A percentile compares a stretch with the other conserved stretches of the same genome.
These are phyloP conservation scores for Kappamyces sp. DNA, from an alignment of 192 early-diverging fungal genomes.

Conservation along the genomic window DNA sequence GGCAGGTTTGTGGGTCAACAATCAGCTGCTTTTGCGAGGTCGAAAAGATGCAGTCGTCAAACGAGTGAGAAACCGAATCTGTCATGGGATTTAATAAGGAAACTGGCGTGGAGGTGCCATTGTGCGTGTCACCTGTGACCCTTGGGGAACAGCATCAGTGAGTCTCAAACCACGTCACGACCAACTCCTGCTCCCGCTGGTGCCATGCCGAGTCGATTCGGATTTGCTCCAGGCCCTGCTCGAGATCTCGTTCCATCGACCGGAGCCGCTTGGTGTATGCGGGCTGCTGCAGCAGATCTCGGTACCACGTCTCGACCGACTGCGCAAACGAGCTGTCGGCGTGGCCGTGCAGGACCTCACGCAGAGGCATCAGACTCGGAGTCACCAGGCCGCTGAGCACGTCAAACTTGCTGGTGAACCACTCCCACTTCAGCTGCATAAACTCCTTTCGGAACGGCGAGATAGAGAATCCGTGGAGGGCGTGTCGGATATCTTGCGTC, in stretches of 20 bases:
- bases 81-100: no score
- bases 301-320: constrained; percentile 16
- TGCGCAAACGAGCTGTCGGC: background rate
- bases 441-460: background rate
- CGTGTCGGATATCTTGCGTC: background rate
- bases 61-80: no score
- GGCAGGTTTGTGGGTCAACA: no score
- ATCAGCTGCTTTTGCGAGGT: no score
- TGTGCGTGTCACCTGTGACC: no score
- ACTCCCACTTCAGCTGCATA: background rate
- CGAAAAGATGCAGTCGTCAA: no score
- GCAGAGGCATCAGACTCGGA: background rate
- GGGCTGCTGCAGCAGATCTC: constrained; percentile 9
- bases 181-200: background rate
- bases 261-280: constrained; percentile 4
- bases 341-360: background rate
- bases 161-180: constrained; percentile 2
- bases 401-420: background rate
- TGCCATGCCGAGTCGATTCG: constrained; percentile 11
- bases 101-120: no score
- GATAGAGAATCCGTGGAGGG: background rate
- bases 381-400: background rate
- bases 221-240: constrained; percentile 20
- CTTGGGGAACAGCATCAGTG: no score
- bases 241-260: constrained; percentile 7